Base-by-base conservation (phyloP, 2,329 filamentous ascomycete species). In the Immersiporthe knoxdaviesiana region DNA sequence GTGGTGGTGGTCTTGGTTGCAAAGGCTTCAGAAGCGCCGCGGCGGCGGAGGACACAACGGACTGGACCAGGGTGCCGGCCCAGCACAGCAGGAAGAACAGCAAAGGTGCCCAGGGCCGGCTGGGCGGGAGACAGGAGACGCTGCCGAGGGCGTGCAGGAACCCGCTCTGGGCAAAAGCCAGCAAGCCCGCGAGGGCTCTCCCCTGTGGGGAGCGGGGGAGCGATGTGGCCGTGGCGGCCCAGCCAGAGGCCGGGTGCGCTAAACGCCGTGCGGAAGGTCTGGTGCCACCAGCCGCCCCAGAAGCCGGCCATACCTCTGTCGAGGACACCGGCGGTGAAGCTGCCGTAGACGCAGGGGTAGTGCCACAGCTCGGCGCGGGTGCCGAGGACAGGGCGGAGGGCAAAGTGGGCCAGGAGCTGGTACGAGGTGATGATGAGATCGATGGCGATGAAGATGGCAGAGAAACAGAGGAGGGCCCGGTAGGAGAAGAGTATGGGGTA, bases 261-360 rank as follows among this genome's bases (percentile, higher is more conserved):
- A 75, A 95, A 94, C 2, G 87, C 88, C 67, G 89, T 85, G 0
- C 94, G 91, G 80, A 97, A 97, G 2, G 91, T 90, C 79, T 97
- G 94, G 78, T 98, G 95, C 95, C 95, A 97, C 85, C 89, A 95
- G 30, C 83, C 84, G 59, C 92, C 90, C 95, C 95, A 98, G 80
- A 91, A 91, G 0, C 94, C 94, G 0, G 87, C 85, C 1, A 97
- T 82, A 0, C 95, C 94, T 69, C 88, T 83, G 71, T 93, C 87
- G 14, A 90, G 79, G 1, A 94, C 83, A 35, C 83, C 79, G 0
- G 75, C 73, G 54, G 74, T 74, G 67, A 85, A 81, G 27, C 82
- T 82, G 16, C 91, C 90, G 70, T 89, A 84, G 5, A 86, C 81
- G 39, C 86, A 79, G 0, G 88, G 82, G 70, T 84, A 82, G 63